A percentile compares a stretch with the other conserved stretches of the same genome.
Conservation (phyloP, 1,284 basidiomycete genomes). For the Trichosporon inkin region DNA sequence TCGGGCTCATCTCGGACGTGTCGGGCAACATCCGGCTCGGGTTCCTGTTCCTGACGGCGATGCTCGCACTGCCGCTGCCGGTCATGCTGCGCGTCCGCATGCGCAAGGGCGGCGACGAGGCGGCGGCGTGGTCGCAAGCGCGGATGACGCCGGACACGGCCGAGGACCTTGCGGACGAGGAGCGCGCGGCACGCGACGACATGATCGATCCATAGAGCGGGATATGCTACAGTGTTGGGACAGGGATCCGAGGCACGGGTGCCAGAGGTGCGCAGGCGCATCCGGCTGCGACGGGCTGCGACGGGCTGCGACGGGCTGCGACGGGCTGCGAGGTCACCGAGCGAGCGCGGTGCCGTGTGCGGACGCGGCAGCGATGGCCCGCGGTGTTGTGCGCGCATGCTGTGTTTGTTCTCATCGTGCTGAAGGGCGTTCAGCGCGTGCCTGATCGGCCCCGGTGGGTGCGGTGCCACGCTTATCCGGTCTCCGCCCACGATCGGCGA, state of each 20-base stretch:
- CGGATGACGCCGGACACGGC: not conserved
- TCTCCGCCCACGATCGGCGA: no score
- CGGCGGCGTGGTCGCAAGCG: conserved; percentile 24
- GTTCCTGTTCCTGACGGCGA: conserved; percentile 76
- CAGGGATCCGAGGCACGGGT: no score
- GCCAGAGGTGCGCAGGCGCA: no score
- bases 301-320: no score
- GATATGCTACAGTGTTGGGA: not conserved
- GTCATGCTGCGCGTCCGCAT: conserved; percentile 67
- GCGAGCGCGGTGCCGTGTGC: no score
- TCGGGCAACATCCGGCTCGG: conserved; percentile 85
- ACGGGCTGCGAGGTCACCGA: no score
- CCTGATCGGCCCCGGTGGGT: not conserved
- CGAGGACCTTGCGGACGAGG: not conserved
- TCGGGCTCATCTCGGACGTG: conserved; percentile 75
- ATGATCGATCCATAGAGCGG: not conserved
- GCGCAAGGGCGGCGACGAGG: conserved; percentile 64
- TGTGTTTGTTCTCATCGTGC: no score
- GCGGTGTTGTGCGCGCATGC: no score
- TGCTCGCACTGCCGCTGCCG: conserved; percentile 76
- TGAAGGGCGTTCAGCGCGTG: no score
- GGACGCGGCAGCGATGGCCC: no score
- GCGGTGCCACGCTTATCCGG: no score
- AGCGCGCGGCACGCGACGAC: not conserved
- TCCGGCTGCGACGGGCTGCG: no score